Evolutionary conservation across 306 rosid species (phyloP), one percentile per base, ranked within the genome.

Genomic region (Morella rubra): DNA sequence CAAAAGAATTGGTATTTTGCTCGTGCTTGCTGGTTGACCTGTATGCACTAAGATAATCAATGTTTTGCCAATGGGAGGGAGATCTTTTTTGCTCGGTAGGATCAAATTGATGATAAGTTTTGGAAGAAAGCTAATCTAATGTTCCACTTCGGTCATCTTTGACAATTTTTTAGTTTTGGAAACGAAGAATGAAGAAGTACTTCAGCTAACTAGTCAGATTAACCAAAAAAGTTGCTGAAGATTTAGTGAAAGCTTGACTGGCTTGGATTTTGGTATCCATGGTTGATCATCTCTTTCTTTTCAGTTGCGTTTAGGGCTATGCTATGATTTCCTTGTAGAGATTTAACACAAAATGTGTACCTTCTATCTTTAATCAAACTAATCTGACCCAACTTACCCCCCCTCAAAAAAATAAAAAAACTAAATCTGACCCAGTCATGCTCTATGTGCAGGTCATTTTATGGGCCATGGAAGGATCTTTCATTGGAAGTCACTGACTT

Each of bases 401-500:
- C 32, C 27, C 27, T 1, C 32, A 27, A 27, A 27, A 27, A 27
- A 27, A n/a, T n/a, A 2, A 32, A 32, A 32, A 59, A 18, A 47
- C 50, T 67, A 67, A 75, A 27, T 66, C 71, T 78, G 50, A 16
- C 55, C 69, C 66, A 2, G 47, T 74, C 56, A 42, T 77, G 7
- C 44, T 65, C 55, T 69, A 58, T 70, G 46, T 74, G 56, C 87
- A 90, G 97, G 97, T 80, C 97, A 60, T 90, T 82, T 89, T 71
- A 86, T 79, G 85, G 79, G 84, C 90, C 90, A 74, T 88, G 92
- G 93, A 81, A 81, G 81, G 96, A 92, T 78, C 81, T 51, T 37
- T 75, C 85, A 0, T 67, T 69, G 86, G 90, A 84, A 73, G 60
- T 61, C 24, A 84, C 76, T 32, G 83, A 87, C 68, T 73, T 76